A percentile compares a stretch with the other conserved stretches of the same genome.
Evolutionary conservation across 2,329 filamentous ascomycete species (phyloP).

Genomic region (Trichophyton rubrum): DNA sequence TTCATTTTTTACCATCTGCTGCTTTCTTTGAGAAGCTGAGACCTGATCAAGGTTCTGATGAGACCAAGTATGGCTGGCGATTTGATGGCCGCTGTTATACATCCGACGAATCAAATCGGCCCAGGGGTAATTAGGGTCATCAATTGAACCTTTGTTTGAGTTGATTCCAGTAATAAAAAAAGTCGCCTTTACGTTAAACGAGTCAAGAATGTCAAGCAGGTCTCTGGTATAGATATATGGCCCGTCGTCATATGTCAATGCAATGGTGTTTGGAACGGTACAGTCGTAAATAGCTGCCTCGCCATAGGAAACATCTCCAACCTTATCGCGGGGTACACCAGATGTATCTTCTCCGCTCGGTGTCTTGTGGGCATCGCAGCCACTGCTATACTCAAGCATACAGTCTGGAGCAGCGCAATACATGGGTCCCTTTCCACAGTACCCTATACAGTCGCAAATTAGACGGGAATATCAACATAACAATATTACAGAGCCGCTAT

Average conservation of each 20-base stretch:
- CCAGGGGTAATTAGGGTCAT: conserved; percentile 31
- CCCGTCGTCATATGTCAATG: conserved; percentile 56
- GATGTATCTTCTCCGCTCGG: conserved; percentile 27
- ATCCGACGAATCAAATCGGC: conserved; percentile 30
- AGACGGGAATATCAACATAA: background rate
- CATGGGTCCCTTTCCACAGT: conserved; percentile 25
- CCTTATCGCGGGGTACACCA: conserved; percentile 23
- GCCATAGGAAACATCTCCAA: conserved; percentile 28
- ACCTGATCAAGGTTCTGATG: conserved; percentile 37
- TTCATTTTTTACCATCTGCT: conserved; percentile 38
- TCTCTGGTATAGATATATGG: conserved; percentile 50
- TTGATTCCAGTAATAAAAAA: conserved; percentile 51
- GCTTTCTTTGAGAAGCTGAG: conserved; percentile 23
- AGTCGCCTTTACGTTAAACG: conserved; percentile 51
- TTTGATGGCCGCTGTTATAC: conserved; percentile 36
- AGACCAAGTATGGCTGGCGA: conserved; percentile 42
- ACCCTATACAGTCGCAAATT: conserved; percentile 19
- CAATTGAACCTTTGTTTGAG: conserved; percentile 35
- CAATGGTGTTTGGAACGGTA: conserved; percentile 45
- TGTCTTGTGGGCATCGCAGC: conserved; percentile 26
- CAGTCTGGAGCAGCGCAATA: conserved; percentile 33
- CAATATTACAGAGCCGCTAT: background rate
- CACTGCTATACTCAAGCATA: conserved; percentile 26
- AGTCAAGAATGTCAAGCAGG: conserved; percentile 48
- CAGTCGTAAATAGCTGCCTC: conserved; percentile 28